A percentile compares a stretch with the other conserved stretches of the same genome.
phyloP scores from a whole-genome alignment of 352 stramenopile genomes.

The Halophytophthora polymorphica region DNA sequence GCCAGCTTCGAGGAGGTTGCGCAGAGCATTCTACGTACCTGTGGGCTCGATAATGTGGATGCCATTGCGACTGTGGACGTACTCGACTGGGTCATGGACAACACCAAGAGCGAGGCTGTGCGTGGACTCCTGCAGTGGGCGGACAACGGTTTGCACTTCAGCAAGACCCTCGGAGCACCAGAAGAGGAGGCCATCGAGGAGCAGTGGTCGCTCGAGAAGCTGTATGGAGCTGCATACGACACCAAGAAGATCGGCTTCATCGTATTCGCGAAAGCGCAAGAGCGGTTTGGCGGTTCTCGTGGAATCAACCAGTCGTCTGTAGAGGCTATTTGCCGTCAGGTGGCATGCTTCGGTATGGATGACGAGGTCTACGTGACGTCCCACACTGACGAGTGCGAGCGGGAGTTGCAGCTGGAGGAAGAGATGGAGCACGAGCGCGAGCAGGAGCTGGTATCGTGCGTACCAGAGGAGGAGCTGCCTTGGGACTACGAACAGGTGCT shows the following conservation, averaged over 20 bases:
- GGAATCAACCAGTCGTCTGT: constrained; percentile 5
- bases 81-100: constrained; percentile 86
- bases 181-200: constrained; percentile 39
- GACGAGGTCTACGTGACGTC: constrained; percentile 37
- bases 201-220: constrained; percentile 40
- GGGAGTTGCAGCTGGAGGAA: constrained; percentile 54
- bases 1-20: constrained; percentile 67
- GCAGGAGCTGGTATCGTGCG: constrained; percentile 3
- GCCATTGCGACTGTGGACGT: constrained; percentile 39
- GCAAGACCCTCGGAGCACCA: constrained; percentile 20
- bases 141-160: constrained; percentile 69
- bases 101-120: constrained; percentile 67
- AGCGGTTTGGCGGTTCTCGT: neutral
- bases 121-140: constrained; percentile 76
- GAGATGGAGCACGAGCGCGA: constrained; percentile 38
- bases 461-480: constrained; percentile 15
- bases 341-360: constrained; percentile 28
- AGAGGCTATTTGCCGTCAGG: constrained; percentile 13
- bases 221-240: constrained; percentile 35
- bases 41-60: neutral
- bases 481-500: constrained; percentile 24
- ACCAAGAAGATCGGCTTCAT: too few relatives aligned
- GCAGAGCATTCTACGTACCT: constrained; percentile 34
- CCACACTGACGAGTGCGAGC: constrained; percentile 52
- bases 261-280: too few relatives aligned